Base-by-base conservation (phyloP, 2,329 filamentous ascomycete genomes). In the Alternaria ventricosa region DNA sequence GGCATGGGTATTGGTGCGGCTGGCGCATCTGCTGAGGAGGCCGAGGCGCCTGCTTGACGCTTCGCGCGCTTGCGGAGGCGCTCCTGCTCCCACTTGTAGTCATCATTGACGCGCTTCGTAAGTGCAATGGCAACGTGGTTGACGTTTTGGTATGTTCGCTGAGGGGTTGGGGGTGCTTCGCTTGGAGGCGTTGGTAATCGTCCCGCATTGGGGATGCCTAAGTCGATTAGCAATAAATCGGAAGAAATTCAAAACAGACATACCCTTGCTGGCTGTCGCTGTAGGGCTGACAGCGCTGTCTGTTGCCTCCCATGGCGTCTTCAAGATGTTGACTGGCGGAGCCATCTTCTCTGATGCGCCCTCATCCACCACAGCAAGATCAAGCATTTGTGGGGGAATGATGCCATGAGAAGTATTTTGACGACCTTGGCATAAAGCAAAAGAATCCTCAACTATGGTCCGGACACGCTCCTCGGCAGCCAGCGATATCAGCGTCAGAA, bases 401-500 rank as follows among this genome's bases (percentile, higher is more conserved):
- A 90, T 83, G 1, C 94, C 95, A 78, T 97, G 91, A 2, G 94
- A 92, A 20, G 91, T 92, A 64, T 87, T 89, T 75, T 92, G 91
- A 57, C 95, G 88, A 63, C 88, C 91, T 63, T 86, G 85, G 4
- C 93, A 88, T 49, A 97, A 81, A 10, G 86, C 86, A 58, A 89
- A 87, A 11, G 93, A 89, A 71, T 97, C 94, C 74, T 94, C 91
- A 4, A 97, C 76, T 28, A 97, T 81, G 12, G 89, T 88, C 57
- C 92, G 87, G 41, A 97, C 72, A 27, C 93, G 87, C 71, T 96
- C 91, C 75, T 95, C 93, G 10, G 93, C 90, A 18, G 92, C 92
- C 60, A 97, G 86, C 6, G 93, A 96, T 61, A 97, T 78, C 15
- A 97, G 84, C 25, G 92, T 91, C 47, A 97, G 82, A 69, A 97